Evolutionary conservation across 768 basidiomycete species (phyloP).

Genomic region (Polyporus arcularius): DNA sequence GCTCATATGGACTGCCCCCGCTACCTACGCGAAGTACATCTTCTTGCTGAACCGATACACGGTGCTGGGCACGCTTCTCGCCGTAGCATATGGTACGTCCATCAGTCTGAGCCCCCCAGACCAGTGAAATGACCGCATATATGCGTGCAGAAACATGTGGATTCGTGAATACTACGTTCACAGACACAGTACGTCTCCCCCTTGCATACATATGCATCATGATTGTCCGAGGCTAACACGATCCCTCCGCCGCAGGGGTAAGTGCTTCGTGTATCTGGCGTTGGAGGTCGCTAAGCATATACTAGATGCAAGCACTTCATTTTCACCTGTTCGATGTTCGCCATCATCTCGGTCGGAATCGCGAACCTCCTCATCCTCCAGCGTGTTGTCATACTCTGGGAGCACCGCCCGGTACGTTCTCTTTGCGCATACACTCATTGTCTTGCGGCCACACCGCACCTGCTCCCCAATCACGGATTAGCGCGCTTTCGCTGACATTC

Average conservation of each 20-base stretch:
- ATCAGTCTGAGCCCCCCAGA: not conserved
- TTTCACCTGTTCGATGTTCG: slow-evolving; percentile 23
- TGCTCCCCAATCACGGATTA: not conserved
- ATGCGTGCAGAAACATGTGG: slow-evolving; percentile 27
- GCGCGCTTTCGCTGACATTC: not conserved
- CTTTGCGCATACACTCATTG: not conserved
- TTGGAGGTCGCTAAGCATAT: not conserved
- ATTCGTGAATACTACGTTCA: slow-evolving; percentile 15
- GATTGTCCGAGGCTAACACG: too few relatives aligned
- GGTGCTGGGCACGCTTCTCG: slow-evolving; percentile 30
- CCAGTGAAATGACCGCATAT: not conserved
- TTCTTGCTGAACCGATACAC: slow-evolving; percentile 44
- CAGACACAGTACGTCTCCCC: slow-evolving; percentile 17
- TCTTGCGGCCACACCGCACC: not conserved
- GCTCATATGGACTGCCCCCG: slow-evolving; percentile 41
- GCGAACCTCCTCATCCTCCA: slow-evolving; percentile 36
- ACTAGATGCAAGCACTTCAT: slow-evolving; percentile 35
- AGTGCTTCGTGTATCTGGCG: not conserved
- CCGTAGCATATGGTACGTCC: slow-evolving; percentile 30
- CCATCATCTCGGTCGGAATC: slow-evolving; percentile 31
- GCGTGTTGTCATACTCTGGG: slow-evolving; percentile 39
- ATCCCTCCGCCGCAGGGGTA: slow-evolving; percentile 3
- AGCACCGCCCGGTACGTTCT: slow-evolving; percentile 31
- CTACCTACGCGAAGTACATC: slow-evolving; percentile 38
- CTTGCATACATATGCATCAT: not conserved